Evolutionary conservation across 257 asterid species (phyloP).

Genomic region (Salvia splendens): DNA sequence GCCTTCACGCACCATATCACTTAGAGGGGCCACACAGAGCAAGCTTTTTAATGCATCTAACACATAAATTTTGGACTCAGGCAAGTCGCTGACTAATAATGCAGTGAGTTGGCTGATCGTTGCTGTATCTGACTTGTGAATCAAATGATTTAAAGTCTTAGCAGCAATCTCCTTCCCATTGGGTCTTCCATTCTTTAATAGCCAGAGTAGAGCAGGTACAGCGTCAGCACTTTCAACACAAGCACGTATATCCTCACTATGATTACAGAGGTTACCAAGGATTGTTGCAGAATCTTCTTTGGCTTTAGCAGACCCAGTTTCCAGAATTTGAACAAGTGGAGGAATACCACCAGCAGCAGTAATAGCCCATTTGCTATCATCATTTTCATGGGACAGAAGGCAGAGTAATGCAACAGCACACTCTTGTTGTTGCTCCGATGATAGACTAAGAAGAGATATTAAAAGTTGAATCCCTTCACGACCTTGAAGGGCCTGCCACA

Average conservation of each 20-base stretch:
- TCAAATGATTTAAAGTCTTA: slow-evolving; percentile 93
- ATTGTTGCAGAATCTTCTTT: slow-evolving; percentile 98
- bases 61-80: slow-evolving; percentile 93
- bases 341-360: slow-evolving; percentile 99
- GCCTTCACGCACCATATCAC: slow-evolving; percentile 88
- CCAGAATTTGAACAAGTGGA: slow-evolving; percentile 95
- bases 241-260: slow-evolving; percentile 98
- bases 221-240: slow-evolving; percentile 99
- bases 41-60: slow-evolving; percentile 87
- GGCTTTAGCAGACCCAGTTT: slow-evolving; percentile 94
- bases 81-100: slow-evolving; percentile 81
- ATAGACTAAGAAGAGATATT: slow-evolving; percentile 95
- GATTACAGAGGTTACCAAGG: slow-evolving; percentile 97
- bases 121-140: slow-evolving; percentile 97
- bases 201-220: slow-evolving; percentile 96
- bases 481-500: slow-evolving; percentile 98
- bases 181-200: slow-evolving; percentile 88
- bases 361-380: slow-evolving; percentile 99
- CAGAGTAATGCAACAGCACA: slow-evolving; percentile 96
- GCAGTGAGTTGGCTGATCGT: slow-evolving; percentile 99
- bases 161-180: slow-evolving; percentile 98
- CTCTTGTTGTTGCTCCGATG: slow-evolving; percentile 99
- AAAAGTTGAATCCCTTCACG: slow-evolving; percentile 98
- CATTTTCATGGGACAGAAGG: slow-evolving; percentile 86
- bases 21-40: slow-evolving; percentile 84